Conservation (phyloP, 2,329 filamentous ascomycete genomes). For the Colletotrichum sp. region DNA sequence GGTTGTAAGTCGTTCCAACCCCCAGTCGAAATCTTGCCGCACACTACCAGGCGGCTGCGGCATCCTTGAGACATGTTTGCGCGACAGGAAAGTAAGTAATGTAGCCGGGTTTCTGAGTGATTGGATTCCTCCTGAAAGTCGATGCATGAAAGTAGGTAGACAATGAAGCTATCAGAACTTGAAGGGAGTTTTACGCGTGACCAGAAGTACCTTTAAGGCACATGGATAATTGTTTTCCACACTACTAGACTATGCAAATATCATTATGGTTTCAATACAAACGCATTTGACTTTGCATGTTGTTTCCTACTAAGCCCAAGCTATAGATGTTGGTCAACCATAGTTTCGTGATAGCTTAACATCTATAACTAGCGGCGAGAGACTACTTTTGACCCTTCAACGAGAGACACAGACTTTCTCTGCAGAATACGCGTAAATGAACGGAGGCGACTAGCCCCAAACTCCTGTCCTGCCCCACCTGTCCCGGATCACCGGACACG, state of each 20-base stretch:
- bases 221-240: neutral
- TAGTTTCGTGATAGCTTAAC: neutral
- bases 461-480: neutral
- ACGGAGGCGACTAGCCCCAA: neutral
- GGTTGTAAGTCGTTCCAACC: neutral
- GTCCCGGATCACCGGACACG: neutral
- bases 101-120: neutral
- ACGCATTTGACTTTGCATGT: neutral
- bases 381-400: neutral
- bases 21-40: neutral
- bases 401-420: neutral
- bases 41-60: neutral
- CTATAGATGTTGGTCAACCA: neutral
- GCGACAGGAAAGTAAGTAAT: neutral
- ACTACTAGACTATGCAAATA: fast-evolving
- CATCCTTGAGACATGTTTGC: neutral
- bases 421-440: neutral
- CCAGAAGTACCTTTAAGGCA: neutral
- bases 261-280: neutral
- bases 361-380: neutral
- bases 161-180: neutral
- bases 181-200: neutral
- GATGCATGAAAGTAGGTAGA: neutral
- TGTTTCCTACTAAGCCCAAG: neutral
- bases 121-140: neutral